Conservation (phyloP, 2,329 filamentous ascomycete genomes). For the Tolypocladium endophyticum region DNA sequence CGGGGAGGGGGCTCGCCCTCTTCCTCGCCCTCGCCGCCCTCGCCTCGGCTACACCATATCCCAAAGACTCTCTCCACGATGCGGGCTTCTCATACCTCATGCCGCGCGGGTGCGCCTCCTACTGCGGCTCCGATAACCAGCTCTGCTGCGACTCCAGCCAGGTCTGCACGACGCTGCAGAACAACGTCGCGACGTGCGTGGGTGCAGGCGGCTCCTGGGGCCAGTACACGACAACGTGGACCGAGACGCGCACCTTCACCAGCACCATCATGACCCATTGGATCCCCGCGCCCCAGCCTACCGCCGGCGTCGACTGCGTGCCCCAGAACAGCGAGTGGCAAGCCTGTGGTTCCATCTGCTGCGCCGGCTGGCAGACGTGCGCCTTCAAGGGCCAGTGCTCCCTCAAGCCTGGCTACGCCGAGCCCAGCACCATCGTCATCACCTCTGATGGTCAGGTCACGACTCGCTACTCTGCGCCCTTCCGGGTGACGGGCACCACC, state of each 20-base stretch:
- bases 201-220: slow-evolving; percentile 21
- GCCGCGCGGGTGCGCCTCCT: slow-evolving; percentile 36
- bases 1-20: neutral
- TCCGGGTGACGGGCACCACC: slow-evolving; percentile 44
- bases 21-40: slow-evolving; percentile 9
- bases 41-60: slow-evolving; percentile 35
- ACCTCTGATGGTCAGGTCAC: slow-evolving; percentile 38
- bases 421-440: slow-evolving; percentile 29
- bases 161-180: slow-evolving; percentile 38
- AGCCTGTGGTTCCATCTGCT: slow-evolving; percentile 61
- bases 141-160: slow-evolving; percentile 42
- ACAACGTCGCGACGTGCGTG: slow-evolving; percentile 39
- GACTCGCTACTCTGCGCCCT: slow-evolving; percentile 41
- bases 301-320: slow-evolving; percentile 35
- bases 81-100: slow-evolving; percentile 39
- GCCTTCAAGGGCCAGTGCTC: slow-evolving; percentile 46
- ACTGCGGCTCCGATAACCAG: slow-evolving; percentile 44
- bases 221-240: slow-evolving; percentile 48
- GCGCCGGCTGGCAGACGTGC: slow-evolving; percentile 60
- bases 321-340: slow-evolving; percentile 43
- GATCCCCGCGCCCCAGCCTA: slow-evolving; percentile 32
- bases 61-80: slow-evolving; percentile 37
- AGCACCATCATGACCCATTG: slow-evolving; percentile 44
- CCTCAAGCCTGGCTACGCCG: slow-evolving; percentile 37
- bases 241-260: slow-evolving; percentile 48